Evolutionary conservation across 2,329 filamentous ascomycete genomes (phyloP).

Genomic region (Ceratocystis ficicola): DNA sequence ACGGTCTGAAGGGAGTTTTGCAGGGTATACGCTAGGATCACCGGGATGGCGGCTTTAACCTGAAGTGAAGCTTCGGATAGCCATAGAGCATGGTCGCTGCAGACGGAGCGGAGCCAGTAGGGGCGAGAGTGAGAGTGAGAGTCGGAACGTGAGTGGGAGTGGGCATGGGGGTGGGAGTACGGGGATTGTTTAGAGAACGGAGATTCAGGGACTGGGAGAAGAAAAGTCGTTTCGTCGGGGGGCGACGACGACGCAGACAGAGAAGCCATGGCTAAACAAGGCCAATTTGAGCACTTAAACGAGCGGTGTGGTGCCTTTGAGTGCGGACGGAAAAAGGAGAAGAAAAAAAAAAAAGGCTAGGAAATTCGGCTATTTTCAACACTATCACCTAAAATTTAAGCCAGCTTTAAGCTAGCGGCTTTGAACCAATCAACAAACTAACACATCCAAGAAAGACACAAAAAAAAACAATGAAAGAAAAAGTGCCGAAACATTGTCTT

Average conservation of each 20-base stretch:
- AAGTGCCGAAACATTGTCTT: not conserved
- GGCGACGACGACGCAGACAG: not conserved
- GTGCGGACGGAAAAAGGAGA: not conserved
- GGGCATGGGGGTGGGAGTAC: not conserved
- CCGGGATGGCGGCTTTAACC: constrained; percentile 56
- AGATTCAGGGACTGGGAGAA: not conserved
- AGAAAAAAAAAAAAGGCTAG: not conserved
- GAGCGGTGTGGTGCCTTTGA: not conserved
- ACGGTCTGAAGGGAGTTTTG: constrained; percentile 77
- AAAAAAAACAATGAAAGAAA: not conserved
- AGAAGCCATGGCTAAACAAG: not conserved
- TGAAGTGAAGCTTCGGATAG: constrained; percentile 54
- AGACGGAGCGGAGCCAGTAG: not conserved
- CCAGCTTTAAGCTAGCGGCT: too few species aligned
- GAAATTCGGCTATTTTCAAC: not conserved
- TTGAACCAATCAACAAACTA: too few species aligned
- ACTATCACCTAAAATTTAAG: too few species aligned
- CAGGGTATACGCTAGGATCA: constrained; percentile 72
- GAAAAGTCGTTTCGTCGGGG: constrained; percentile 16
- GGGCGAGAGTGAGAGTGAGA: not conserved
- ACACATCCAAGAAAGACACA: too few species aligned
- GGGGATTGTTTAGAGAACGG: not conserved
- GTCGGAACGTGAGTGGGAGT: not conserved
- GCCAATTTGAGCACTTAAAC: too few species aligned
- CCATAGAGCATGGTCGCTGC: constrained; percentile 27